phyloP scores from a whole-genome alignment of 169 alveolate genomes.

The Eimeria falciformis region DNA sequence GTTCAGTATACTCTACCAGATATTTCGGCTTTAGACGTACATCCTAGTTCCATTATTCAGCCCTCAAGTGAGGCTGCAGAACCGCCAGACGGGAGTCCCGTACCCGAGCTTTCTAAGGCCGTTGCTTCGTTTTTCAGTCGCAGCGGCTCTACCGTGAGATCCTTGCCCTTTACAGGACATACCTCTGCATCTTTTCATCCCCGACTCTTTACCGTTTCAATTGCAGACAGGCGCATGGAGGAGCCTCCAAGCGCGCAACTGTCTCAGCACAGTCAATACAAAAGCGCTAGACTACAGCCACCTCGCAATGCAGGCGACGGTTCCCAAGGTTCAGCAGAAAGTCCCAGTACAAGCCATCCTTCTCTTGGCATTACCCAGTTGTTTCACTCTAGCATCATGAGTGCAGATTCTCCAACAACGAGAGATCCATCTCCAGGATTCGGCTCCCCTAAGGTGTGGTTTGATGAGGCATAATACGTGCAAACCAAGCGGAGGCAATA shows the following conservation, averaged over 20 bases:
- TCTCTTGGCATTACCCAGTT: background rate
- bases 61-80: conserved; percentile 27
- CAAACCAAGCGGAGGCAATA: background rate
- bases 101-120: background rate
- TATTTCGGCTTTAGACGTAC: background rate
- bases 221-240: background rate
- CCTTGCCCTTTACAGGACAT: background rate
- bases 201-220: conserved; percentile 33
- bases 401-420: background rate
- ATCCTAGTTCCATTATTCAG: conserved; percentile 10
- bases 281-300: conserved; percentile 35
- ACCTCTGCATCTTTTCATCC: conserved; percentile 1
- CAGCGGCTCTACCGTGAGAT: conserved; percentile 1
- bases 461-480: background rate
- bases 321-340: background rate
- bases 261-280: conserved; percentile 31
- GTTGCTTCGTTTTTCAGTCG: background rate
- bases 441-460: background rate
- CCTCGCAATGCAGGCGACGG: background rate
- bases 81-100: background rate
- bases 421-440: background rate
- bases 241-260: conserved; percentile 21
- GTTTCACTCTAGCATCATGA: background rate
- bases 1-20: conserved; percentile 43
- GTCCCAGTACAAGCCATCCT: background rate